A percentile compares a stretch with the other conserved stretches of the same genome.
phyloP scores from a whole-genome alignment of 108 stramenopile species.

The Parmales sp. region DNA sequence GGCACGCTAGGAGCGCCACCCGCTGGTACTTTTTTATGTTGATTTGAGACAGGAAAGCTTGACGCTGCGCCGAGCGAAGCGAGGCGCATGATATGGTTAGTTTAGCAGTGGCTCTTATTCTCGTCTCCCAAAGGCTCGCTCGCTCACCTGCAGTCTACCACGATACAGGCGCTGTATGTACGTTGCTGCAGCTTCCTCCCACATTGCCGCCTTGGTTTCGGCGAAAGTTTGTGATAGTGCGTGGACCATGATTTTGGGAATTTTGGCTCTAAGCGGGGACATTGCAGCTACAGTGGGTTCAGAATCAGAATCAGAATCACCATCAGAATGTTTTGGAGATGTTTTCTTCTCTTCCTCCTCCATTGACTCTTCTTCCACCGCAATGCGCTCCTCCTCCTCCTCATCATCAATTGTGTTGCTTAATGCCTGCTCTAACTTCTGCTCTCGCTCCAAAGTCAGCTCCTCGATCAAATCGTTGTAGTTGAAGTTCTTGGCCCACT shows the following conservation, averaged over 20 bases:
- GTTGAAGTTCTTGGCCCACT: slow-evolving; percentile 1
- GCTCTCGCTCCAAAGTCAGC: neutral
- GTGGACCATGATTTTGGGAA: neutral
- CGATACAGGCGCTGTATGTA: slow-evolving; percentile 2
- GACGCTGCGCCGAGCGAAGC: too few relatives aligned
- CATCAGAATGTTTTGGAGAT: neutral
- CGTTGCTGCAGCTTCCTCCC: neutral
- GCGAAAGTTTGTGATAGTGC: neutral
- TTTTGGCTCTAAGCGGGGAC: neutral
- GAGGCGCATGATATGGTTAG: too few relatives aligned
- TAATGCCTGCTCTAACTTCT: neutral
- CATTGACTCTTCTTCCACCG: neutral
- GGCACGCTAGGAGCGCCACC: neutral
- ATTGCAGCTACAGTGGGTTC: neutral
- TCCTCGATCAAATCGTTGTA: neutral
- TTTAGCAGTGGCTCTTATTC: too few relatives aligned
- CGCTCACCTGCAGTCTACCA: neutral
- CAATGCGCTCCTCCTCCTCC: neutral
- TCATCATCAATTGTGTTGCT: neutral
- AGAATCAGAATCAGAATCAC: neutral
- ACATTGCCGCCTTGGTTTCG: neutral
- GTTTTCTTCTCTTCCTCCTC: neutral
- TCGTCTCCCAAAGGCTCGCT: too few relatives aligned
- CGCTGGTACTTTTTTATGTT: neutral
- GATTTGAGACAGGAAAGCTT: neutral